Percentiles rank a stretch among this genome's conserved stretches.
phyloP scores from a whole-genome alignment of 768 basidiomycete species.

The Vararia minispora region DNA sequence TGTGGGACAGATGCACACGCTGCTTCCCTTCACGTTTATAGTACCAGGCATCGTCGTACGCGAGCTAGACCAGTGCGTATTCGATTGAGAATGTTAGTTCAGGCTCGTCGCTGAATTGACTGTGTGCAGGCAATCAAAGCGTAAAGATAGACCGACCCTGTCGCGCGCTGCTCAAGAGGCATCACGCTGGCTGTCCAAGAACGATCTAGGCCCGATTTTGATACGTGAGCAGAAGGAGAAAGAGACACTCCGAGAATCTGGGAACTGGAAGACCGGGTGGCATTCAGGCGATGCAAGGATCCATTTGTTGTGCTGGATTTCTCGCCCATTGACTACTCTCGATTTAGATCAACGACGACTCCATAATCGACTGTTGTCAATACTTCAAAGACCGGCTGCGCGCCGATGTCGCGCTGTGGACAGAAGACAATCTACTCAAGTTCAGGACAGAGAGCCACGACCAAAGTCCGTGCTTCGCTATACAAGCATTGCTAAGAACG shows the following conservation, averaged over 20 bases:
- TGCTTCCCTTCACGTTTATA: slow-evolving; percentile 45
- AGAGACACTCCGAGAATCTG: slow-evolving; percentile 49
- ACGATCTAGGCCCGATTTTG: slow-evolving; percentile 41
- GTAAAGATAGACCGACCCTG: slow-evolving; percentile 7
- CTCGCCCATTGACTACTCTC: too few relatives aligned
- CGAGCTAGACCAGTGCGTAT: slow-evolving; percentile 61
- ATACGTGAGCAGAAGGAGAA: slow-evolving; percentile 52
- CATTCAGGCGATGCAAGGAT: slow-evolving; percentile 29
- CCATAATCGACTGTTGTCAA: slow-evolving; percentile 68
- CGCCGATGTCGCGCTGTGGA: slow-evolving; percentile 49
- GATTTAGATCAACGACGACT: slow-evolving; percentile 48
- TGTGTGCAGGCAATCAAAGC: slow-evolving; percentile 6
- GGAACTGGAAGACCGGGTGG: slow-evolving; percentile 45
- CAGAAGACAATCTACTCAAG: slow-evolving; percentile 58
- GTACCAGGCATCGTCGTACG: slow-evolving; percentile 67
- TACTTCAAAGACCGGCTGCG: slow-evolving; percentile 36
- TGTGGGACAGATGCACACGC: slow-evolving; percentile 32
- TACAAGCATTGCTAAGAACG: too few relatives aligned
- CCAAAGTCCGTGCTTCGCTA: slow-evolving; percentile 6
- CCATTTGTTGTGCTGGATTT: too few relatives aligned
- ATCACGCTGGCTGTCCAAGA: slow-evolving; percentile 55
- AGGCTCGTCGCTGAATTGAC: too few relatives aligned
- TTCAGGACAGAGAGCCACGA: slow-evolving; percentile 37
- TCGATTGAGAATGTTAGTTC: slow-evolving; percentile 2
- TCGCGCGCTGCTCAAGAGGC: slow-evolving; percentile 24